Evolutionary conservation across 768 basidiomycete species (phyloP), one percentile per base, ranked within the genome.

Genomic region (Pleurotus ostreatus): DNA sequence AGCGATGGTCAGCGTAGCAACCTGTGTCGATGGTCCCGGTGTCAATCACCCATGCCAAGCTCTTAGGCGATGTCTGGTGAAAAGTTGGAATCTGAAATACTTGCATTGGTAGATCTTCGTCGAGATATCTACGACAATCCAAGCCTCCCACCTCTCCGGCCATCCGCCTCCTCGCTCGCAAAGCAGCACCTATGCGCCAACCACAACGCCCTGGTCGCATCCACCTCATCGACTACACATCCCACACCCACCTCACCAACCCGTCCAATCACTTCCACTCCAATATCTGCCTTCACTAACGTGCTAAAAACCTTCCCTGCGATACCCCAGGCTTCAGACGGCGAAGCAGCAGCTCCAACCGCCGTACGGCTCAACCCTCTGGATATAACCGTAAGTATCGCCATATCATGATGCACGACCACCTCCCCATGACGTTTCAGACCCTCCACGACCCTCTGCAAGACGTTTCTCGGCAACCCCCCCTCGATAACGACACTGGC

Each of bases 161-260:
- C 26, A 12, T 18, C 48, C 34, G n/a, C 38, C 34, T 41, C 41
- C 38, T 37, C 38, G n/a, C 51, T 53, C 9, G 38, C 37, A 15
- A 53, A 53, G 25, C 51, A 53, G 23, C 51, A 53, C 39, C 51
- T 37, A 53, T 53, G 51, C 18, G 51, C 51, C 26, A 53, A 15
- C 51, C 51, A 53, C 15, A 53, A 12, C 37, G 51, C 51, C 23
- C 51, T 22, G 2, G 51, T 53, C n/a, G 51, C 51, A 37, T 53
- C 51, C 5, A 53, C 51, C 39, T 39, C 51, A 25, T 53, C 51
- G 16, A 53, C 51, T 15, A 53, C 38, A 40, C 51, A 53, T 13
- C 51, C 51, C 12, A 53, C 51, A 23, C 51, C 41, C n/a, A 53
- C 51, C 13, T 53, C 39, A 23, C 51, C 41, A 16, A 53, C 51